Evolutionary conservation across 169 alveolate species (phyloP), one percentile per base, ranked within the genome.

Genomic region (Plasmodium chabaudi): DNA sequence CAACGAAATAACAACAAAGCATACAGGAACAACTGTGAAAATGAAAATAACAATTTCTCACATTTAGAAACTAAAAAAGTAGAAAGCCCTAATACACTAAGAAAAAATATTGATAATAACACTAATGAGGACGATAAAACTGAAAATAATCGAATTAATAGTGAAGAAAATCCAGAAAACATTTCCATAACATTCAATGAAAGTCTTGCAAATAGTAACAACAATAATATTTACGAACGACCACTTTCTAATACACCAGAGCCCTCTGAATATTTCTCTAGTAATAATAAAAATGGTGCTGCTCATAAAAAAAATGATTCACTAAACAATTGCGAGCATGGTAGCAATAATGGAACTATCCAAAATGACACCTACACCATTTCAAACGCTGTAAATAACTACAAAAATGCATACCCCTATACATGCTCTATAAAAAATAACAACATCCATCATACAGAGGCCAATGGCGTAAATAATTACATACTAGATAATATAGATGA

Each of bases 391-490:
- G 47, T n/a, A 55, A 51, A 34, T 34, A 34, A 34, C 7, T 34
- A 34, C 42, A 34, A 34, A 34, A 34, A 3, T 34, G 7, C 7
- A 34, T 34, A 34, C 4, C 13, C 34, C 34, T 17, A 53, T 63
- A 15, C 3, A 56, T 44, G 51, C 19, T 42, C 49, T 69, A 17
- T 53, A 77, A 42, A 77, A 63, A 42, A 23, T 49, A 25, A 13
- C 44, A 47, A 34, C 49, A 25, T 34, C 68, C n/a, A 9, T 21
- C 19, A 44, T 9, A 1, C 27, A 23, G 17, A 9, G 23, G 17
- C 19, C 42, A 63, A 77, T 42, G 12, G 70, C 19, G 2, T 21
- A 23, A 49, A 77, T 63, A 77, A 77, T 15, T n/a, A 64, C 27
- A 49, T 21, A 47, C 57, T 9, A 46, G 17, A 53, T 19, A 13